A percentile compares a stretch with the other conserved stretches of the same genome.
Conservation (phyloP, 2,329 filamentous ascomycete species). For the Ascochyta lentis region DNA sequence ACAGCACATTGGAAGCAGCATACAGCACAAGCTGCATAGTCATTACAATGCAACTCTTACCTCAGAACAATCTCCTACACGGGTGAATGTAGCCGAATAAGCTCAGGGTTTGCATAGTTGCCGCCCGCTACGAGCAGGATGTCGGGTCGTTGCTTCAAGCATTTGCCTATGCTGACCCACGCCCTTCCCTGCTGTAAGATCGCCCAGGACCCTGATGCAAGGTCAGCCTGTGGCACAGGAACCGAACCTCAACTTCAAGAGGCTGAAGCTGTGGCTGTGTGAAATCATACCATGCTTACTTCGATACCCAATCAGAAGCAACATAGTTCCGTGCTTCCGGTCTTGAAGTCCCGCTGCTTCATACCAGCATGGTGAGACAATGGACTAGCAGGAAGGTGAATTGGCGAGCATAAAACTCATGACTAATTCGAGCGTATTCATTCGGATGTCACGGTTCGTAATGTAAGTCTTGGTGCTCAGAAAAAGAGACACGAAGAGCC, state of each 20-base stretch:
- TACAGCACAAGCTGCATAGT: too few species aligned
- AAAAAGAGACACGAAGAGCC: too few species aligned
- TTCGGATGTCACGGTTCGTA: too few species aligned
- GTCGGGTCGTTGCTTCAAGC: neutral
- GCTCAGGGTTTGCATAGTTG: neutral
- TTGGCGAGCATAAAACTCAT: too few species aligned
- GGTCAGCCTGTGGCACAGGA: neutral
- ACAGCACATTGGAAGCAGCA: neutral
- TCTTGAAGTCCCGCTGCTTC: too few species aligned
- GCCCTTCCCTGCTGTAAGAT: neutral
- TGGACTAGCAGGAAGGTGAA: too few species aligned
- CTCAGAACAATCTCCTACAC: neutral
- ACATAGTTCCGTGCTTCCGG: too few species aligned
- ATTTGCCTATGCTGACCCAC: neutral
- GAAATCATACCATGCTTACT: too few species aligned
- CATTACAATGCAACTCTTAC: neutral
- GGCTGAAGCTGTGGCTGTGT: slow-evolving; percentile 1
- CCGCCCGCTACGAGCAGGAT: neutral
- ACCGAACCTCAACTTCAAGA: neutral
- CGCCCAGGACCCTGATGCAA: neutral
- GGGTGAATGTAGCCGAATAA: neutral
- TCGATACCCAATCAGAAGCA: too few species aligned
- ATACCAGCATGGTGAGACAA: too few species aligned
- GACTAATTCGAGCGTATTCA: too few species aligned
- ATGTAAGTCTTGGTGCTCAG: too few species aligned